A percentile compares a stretch with the other conserved stretches of the same genome.
These are phyloP conservation scores for Pythium angustatum DNA, from an alignment of 352 stramenopile genomes.

Conservation along the genomic window DNA sequence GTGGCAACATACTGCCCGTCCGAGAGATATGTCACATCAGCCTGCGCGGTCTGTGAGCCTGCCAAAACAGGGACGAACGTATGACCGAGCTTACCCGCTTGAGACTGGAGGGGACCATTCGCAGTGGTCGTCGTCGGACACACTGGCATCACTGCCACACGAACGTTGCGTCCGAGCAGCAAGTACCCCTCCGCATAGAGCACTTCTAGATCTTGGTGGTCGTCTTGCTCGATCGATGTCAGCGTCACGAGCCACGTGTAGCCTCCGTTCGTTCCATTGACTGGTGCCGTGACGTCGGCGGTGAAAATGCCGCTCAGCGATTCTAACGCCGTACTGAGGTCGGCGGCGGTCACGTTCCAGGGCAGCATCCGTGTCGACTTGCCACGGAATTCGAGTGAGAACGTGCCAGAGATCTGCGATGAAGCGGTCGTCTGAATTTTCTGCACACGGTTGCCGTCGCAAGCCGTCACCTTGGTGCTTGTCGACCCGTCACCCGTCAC, in stretches of 20 bases:
- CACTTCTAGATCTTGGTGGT: conserved; percentile 43
- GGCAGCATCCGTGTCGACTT: conserved; percentile 70
- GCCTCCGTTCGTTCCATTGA: conserved; percentile 43
- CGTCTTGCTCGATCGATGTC: conserved; percentile 56
- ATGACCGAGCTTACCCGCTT: conserved; percentile 46
- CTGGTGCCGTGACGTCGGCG: conserved; percentile 47
- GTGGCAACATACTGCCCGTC: conserved; percentile 85
- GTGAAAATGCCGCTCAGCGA: conserved; percentile 74
- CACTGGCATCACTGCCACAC: conserved; percentile 39
- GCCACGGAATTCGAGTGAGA: conserved; percentile 81
- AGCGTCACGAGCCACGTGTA: conserved; percentile 89
- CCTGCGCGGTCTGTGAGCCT: conserved; percentile 53
- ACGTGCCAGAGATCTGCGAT: conserved; percentile 75
- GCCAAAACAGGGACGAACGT: conserved; percentile 67
- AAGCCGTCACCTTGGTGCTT: conserved; percentile 73
- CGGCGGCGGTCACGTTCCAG: conserved; percentile 52
- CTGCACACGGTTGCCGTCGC: conserved; percentile 84
- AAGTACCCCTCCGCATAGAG: conserved; percentile 86
- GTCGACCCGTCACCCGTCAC: conserved; percentile 30
- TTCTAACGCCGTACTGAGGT: conserved; percentile 65
- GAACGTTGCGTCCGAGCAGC: conserved; percentile 46
- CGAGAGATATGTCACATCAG: conserved; percentile 57
- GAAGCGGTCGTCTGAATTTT: conserved; percentile 51
- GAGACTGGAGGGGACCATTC: conserved; percentile 21
- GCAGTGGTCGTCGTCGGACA: conserved; percentile 53